Evolutionary conservation across 2,329 filamentous ascomycete species (phyloP), one percentile per base, ranked within the genome.

Genomic region (Elsinoe perseae): DNA sequence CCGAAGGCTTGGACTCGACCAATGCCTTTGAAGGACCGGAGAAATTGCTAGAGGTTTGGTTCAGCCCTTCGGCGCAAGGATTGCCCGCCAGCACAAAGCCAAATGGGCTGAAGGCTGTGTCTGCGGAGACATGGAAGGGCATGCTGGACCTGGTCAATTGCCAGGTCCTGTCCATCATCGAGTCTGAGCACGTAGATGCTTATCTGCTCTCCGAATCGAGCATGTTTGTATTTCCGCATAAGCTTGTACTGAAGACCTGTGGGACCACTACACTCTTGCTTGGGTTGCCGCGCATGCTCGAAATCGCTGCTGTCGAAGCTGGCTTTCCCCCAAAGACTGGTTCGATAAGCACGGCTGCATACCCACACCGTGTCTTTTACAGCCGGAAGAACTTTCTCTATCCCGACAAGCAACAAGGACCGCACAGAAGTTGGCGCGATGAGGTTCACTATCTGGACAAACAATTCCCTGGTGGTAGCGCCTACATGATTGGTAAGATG

Each of bases 141-240:
- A 96, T 98, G 93, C 82, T 98, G 58, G 93, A 98, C 70, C 80
- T 96, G 68, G 93, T 98, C 74, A 95, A 96, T 71, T 98, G 93
- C 84, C 93, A 98, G 76, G 90, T 98, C 56, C 79, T 98, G 56
- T 98, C 93, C 3, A 86, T 95, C 60, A 82, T 98, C 61, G 85
- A 92, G 69, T 95, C 92, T 21, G 90, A 95, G 61, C 85, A 92
- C 68, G 87, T 97, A 65, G 93, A 98, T 69, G 92, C 93, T 62
- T 98, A 98, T 70, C 83, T 98, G 5, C 80, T 98, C 56, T 98
- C 93, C 61, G 93, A 98, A 75, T 97, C 93, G 38, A 97, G 93
- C 86, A 95, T 98, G 91, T 98, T 98, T 70, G 89, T 98, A 65
- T 98, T 95, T 73, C 90, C 91, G n/a, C 93, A 98, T 81, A 98